phyloP scores from a whole-genome alignment of 148 eudicot genomes.

The Talinum fruticosum region DNA sequence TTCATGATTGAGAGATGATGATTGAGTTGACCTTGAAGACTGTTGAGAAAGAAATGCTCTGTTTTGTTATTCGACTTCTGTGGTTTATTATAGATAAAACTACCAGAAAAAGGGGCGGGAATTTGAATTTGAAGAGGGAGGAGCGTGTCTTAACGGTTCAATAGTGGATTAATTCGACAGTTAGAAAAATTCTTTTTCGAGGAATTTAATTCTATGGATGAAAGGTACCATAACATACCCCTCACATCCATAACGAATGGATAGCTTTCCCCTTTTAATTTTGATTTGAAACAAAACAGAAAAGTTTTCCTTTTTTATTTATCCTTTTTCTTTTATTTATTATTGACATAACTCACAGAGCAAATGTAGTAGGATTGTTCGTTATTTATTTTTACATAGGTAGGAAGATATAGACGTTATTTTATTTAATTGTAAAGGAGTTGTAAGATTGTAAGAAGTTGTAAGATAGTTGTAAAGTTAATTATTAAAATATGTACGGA shows the following conservation, averaged over 20 bases:
- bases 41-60: constrained; percentile 1
- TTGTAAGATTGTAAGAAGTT: too few species aligned
- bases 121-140: constrained; percentile 12
- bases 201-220: background rate
- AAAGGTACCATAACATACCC: background rate
- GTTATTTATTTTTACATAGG: too few species aligned
- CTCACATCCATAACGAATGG: background rate
- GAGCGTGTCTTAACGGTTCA: constrained; percentile 43
- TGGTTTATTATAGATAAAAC: background rate
- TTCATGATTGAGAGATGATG: background rate
- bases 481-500: too few species aligned
- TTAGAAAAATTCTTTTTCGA: too few species aligned
- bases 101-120: constrained; percentile 17
- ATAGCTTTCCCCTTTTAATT: background rate
- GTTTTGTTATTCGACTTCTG: background rate
- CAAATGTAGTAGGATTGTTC: too few species aligned
- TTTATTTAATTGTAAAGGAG: too few species aligned
- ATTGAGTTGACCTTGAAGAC: background rate
- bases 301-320: too few species aligned
- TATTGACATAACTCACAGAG: too few species aligned
- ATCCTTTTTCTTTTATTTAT: background rate
- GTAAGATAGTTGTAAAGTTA: too few species aligned
- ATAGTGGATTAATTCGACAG: background rate
- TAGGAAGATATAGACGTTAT: too few species aligned
- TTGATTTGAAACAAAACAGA: too few species aligned